Evolutionary conservation across 2,329 filamentous ascomycete species (phyloP).

Genomic region (Dactylellina cionopaga): DNA sequence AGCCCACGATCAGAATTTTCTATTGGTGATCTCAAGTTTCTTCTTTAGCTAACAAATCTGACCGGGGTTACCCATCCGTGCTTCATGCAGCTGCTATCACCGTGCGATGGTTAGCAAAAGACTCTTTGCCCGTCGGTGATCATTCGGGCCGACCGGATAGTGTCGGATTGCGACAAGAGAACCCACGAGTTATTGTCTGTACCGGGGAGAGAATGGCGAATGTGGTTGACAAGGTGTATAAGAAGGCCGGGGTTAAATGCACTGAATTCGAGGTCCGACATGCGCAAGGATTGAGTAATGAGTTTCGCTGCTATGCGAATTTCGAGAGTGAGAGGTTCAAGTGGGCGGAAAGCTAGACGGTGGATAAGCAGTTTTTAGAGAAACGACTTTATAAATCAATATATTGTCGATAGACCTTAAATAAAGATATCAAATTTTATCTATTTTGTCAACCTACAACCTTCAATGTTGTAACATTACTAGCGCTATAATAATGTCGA

Average conservation of each 20-base stretch:
- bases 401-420: background rate
- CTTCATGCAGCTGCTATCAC: conserved; percentile 72
- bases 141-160: conserved; percentile 45
- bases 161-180: conserved; percentile 52
- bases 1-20: conserved; percentile 33
- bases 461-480: no score
- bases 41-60: conserved; percentile 26
- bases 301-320: conserved; percentile 82
- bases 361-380: no score
- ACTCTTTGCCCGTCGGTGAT: conserved; percentile 57
- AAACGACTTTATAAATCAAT: no score
- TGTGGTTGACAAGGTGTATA: conserved; percentile 74
- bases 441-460: no score
- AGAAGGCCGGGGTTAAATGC: conserved; percentile 69
- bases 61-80: conserved; percentile 52
- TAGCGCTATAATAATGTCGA: no score
- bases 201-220: conserved; percentile 80
- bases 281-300: conserved; percentile 78
- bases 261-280: conserved; percentile 77
- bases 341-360: conserved; percentile 59
- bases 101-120: conserved; percentile 75
- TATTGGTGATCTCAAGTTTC: conserved; percentile 24
- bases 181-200: conserved; percentile 70
- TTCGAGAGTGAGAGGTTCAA: conserved; percentile 72
- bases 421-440: no score